These are phyloP conservation scores for Curvularia eragrostidis DNA, from an alignment of 2,329 filamentous ascomycete species.

Conservation along the genomic window DNA sequence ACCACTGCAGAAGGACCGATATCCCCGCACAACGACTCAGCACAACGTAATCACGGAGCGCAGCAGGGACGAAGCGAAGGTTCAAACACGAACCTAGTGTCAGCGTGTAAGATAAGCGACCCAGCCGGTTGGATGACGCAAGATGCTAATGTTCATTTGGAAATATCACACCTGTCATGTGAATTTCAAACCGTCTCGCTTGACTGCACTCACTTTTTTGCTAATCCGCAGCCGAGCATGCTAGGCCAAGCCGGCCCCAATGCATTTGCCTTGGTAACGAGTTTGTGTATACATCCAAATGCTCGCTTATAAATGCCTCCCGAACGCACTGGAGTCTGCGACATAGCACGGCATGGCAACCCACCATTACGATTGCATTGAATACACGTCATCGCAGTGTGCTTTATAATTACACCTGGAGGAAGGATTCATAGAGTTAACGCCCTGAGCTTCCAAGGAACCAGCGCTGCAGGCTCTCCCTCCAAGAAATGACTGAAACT, in stretches of 20 bases:
- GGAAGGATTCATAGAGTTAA: not conserved
- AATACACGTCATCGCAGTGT: not conserved
- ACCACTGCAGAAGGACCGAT: not conserved
- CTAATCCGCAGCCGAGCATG: not conserved
- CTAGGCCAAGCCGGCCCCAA: constrained; percentile 1
- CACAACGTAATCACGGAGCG: not conserved
- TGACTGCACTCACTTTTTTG: not conserved
- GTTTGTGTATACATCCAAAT: not conserved
- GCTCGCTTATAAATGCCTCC: not conserved
- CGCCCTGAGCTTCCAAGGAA: not conserved
- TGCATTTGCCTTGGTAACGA: not conserved
- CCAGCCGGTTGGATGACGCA: constrained; percentile 1
- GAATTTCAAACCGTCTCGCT: not conserved
- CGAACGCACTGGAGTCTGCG: not conserved
- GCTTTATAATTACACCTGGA: not conserved
- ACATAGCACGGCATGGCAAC: constrained; percentile 1
- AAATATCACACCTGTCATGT: not conserved
- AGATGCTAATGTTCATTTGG: not conserved
- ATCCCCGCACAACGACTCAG: not conserved
- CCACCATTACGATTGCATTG: not conserved
- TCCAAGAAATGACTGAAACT: not conserved
- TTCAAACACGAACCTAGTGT: not conserved
- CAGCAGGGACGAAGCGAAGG: not conserved
- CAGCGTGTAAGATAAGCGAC: not conserved
- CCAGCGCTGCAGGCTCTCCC: not conserved